A percentile compares a stretch with the other conserved stretches of the same genome.
These are phyloP conservation scores for Exophiala viscosa DNA, from an alignment of 2,329 filamentous ascomycete genomes.

Conservation along the genomic window DNA sequence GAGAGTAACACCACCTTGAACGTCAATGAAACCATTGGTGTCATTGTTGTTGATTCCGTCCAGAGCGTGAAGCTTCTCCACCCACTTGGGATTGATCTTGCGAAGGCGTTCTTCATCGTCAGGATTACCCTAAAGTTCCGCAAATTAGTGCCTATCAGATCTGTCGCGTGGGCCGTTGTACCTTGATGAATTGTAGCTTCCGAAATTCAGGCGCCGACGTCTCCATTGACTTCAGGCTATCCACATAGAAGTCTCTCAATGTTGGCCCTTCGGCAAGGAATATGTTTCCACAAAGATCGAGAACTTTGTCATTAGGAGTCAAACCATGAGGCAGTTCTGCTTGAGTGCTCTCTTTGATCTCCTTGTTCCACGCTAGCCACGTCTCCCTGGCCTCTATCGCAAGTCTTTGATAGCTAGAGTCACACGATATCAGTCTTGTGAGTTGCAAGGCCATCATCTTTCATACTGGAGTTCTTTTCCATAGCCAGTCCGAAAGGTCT, in stretches of 20 bases:
- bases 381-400: slow-evolving; percentile 30
- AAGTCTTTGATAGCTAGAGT: slow-evolving; percentile 27
- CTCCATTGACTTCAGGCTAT: slow-evolving; percentile 51
- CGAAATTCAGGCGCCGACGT: slow-evolving; percentile 22
- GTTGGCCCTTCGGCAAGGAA: slow-evolving; percentile 44
- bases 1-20: slow-evolving; percentile 29
- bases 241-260: slow-evolving; percentile 44
- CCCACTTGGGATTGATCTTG: slow-evolving; percentile 45
- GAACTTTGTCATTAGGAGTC: slow-evolving; percentile 37
- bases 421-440: neutral
- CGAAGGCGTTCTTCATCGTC: slow-evolving; percentile 22
- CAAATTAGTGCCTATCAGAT: neutral
- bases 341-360: slow-evolving; percentile 15
- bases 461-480: slow-evolving; percentile 40
- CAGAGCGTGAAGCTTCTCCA: slow-evolving; percentile 27
- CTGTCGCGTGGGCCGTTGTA: slow-evolving; percentile 15
- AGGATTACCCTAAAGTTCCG: slow-evolving; percentile 13
- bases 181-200: slow-evolving; percentile 27
- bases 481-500: slow-evolving; percentile 67
- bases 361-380: slow-evolving; percentile 30
- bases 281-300: slow-evolving; percentile 50
- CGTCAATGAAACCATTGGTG: slow-evolving; percentile 30
- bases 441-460: neutral
- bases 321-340: slow-evolving; percentile 27
- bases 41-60: slow-evolving; percentile 27